Percentiles rank a stretch among this genome's conserved stretches.
Conservation (phyloP, 2,329 filamentous ascomycete species). For the Claviceps quebecensis region DNA sequence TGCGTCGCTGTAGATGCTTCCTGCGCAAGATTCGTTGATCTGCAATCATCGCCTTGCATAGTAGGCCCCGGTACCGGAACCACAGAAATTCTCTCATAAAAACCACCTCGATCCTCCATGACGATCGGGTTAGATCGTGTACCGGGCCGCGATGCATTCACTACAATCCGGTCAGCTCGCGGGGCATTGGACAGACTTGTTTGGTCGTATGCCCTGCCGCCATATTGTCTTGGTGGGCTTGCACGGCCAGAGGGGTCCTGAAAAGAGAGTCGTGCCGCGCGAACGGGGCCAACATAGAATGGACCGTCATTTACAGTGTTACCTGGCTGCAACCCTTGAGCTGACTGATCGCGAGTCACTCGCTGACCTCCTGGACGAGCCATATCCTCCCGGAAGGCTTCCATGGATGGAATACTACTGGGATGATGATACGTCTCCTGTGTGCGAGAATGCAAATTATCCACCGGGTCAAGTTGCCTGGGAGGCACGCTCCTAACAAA, state of each 20-base stretch:
- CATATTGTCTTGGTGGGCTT: constrained; percentile 4
- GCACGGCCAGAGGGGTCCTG: not conserved
- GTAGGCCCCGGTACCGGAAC: not conserved
- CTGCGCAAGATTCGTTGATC: not conserved
- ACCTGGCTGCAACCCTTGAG: not conserved
- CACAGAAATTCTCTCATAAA: constrained; percentile 19
- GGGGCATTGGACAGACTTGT: constrained; percentile 8
- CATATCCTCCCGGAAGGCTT: not conserved
- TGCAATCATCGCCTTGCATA: not conserved
- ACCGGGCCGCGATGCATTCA: constrained; percentile 18
- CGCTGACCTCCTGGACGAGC: constrained; percentile 5
- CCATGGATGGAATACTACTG: constrained; percentile 2
- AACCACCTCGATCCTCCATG: constrained; percentile 27
- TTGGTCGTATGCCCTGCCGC: constrained; percentile 8
- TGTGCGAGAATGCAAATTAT: constrained; percentile 9
- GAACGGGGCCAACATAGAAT: constrained; percentile 1
- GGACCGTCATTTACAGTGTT: constrained; percentile 1
- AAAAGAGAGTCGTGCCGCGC: not conserved
- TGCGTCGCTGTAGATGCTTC: constrained; percentile 8
- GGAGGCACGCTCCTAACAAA: constrained; percentile 21
- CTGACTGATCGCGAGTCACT: constrained; percentile 7
- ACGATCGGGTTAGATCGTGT: constrained; percentile 19
- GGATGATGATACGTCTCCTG: constrained; percentile 8
- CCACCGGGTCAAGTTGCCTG: constrained; percentile 12
- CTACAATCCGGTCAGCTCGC: constrained; percentile 15